Conservation (phyloP, 768 basidiomycete genomes). For the Rhodotorula paludigena region DNA sequence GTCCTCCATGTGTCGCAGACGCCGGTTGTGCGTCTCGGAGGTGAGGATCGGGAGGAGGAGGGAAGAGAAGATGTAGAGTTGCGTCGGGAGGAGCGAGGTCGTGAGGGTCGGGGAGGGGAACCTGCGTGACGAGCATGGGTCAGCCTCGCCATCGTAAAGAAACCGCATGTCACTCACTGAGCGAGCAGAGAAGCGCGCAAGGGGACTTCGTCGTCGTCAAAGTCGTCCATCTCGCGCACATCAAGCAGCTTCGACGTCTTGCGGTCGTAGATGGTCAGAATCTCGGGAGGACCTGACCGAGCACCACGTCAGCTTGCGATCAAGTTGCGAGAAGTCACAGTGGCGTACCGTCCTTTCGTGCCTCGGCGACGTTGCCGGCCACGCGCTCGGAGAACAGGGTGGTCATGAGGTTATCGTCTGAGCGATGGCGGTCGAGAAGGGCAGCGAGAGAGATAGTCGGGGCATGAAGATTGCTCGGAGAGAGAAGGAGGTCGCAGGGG, state of each 20-base stretch:
- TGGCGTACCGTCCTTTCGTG: slow-evolving; percentile 19
- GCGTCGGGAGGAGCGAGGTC: slow-evolving; percentile 34
- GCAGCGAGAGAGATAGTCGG: slow-evolving; percentile 33
- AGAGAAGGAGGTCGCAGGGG: slow-evolving; percentile 38
- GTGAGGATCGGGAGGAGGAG: slow-evolving; percentile 29
- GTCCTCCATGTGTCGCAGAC: slow-evolving; percentile 26
- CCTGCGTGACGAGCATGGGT: not conserved
- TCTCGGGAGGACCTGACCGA: slow-evolving; percentile 13
- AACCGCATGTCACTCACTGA: not conserved
- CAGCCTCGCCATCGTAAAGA: no score
- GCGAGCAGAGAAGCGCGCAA: slow-evolving; percentile 26
- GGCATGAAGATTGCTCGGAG: not conserved
- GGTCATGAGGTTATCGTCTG: slow-evolving; percentile 38
- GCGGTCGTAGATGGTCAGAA: slow-evolving; percentile 32
- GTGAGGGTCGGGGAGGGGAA: slow-evolving; percentile 35
- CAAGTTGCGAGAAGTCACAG: not conserved
- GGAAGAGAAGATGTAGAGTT: slow-evolving; percentile 38
- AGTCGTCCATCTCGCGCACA: slow-evolving; percentile 36
- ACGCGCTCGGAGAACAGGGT: slow-evolving; percentile 35
- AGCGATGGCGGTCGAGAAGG: slow-evolving; percentile 37
- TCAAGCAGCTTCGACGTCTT: slow-evolving; percentile 22
- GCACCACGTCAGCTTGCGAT: not conserved
- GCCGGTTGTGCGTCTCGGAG: slow-evolving; percentile 1
- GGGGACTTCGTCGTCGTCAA: slow-evolving; percentile 31
- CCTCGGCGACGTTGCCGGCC: slow-evolving; percentile 24